Evolutionary conservation across 2,329 filamentous ascomycete genomes (phyloP), one percentile per base, ranked within the genome.

Genomic region (Fusarium odoratissimum): DNA sequence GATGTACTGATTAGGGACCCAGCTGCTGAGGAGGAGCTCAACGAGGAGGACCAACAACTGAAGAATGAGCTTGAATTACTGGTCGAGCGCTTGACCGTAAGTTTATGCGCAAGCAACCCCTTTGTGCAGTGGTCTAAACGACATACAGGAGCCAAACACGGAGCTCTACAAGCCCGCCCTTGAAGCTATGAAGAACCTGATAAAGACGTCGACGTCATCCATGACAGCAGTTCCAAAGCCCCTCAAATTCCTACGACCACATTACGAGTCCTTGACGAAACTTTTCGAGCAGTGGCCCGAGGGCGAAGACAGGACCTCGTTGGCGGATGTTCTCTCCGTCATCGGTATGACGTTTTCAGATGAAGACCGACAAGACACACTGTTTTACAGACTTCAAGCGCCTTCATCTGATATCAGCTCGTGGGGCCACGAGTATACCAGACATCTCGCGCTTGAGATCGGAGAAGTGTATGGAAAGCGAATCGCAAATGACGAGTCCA

Each of bases 181-280:
- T 76, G 95, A 98, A 83, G 93, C 95, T 76, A 98, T 99, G 91
- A 98, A 98, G 87, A 94, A 92, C 79, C 97, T 94, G 81, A 99
- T 99, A 88, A 98, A 98, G 87, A 99, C 96, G 62, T 97, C 96
- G 67, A 99, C 96, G 75, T 98, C 95, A 67, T 99, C 97, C 49
- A 99, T 99, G 96, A 99, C 96, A 54, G 96, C 96, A 67, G 96
- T 99, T 71, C 96, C 97, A 30, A 99, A 99, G 85, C 96, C 96
- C 38, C 89, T 99, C 78, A 99, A 99, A 84, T 99, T 99, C 83
- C 90, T 99, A 73, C 91, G 96, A 86, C 96, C 95, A 76, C 95
- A 99, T 84, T 99, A 98, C 85, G 93, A 97, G 84, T 91, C 92
- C 64, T 88, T 99, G 80, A 92, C 92, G 71, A 93, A 93, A 82